phyloP scores from a whole-genome alignment of 2,329 filamentous ascomycete species.

The Furcasterigmium furcatum region DNA sequence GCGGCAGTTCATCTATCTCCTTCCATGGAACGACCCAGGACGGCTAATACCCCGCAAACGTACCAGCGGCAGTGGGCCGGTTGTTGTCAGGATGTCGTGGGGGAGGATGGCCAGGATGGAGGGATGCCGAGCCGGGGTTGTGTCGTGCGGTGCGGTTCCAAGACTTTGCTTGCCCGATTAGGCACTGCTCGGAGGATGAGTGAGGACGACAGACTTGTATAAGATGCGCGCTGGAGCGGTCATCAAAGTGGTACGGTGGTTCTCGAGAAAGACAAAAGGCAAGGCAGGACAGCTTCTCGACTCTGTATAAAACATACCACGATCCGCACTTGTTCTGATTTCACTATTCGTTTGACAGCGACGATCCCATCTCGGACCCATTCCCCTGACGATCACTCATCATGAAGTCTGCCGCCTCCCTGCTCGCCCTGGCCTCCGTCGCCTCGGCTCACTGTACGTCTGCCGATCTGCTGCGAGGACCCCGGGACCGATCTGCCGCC shows the following conservation, averaged over 20 bases:
- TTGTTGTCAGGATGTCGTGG: neutral
- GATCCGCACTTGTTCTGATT: too few species aligned
- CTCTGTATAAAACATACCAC: too few species aligned
- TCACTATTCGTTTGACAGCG: neutral
- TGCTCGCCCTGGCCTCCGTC: conserved; percentile 18
- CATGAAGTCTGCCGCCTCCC: conserved; percentile 11
- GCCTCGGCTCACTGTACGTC: conserved; percentile 35
- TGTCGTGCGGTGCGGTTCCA: too few species aligned
- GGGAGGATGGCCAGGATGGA: neutral
- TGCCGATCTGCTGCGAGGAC: neutral
- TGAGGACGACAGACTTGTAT: neutral
- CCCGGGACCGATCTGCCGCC: too few species aligned
- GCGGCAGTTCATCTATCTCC: too few species aligned
- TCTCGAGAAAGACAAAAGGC: too few species aligned
- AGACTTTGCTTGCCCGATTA: neutral
- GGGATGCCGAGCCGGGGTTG: neutral
- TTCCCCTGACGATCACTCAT: conserved; percentile 2
- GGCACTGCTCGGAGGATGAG: neutral
- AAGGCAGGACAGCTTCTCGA: too few species aligned
- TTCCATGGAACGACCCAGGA: too few species aligned
- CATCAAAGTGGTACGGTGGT: too few species aligned
- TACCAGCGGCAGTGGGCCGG: neutral
- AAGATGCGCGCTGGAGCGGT: neutral
- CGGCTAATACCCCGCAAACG: neutral
- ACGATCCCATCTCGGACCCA: neutral